phyloP scores from a whole-genome alignment of 148 eudicot genomes.

The Camellia lanceoleosa region DNA sequence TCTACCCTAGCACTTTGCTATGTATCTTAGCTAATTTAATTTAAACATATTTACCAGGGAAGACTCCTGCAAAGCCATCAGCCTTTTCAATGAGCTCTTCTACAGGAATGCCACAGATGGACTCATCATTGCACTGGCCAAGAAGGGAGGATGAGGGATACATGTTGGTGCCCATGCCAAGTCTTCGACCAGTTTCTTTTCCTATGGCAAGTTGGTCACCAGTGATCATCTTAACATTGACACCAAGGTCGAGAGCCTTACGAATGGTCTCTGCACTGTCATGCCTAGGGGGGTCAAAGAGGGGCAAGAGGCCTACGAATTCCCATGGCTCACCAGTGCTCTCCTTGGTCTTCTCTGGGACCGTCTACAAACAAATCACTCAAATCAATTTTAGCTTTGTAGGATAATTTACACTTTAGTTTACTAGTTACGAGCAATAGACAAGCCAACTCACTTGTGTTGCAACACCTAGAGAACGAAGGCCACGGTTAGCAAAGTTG shows the following conservation, averaged over 20 bases:
- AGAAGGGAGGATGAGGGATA: slow-evolving; percentile 89
- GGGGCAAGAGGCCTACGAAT: slow-evolving; percentile 83
- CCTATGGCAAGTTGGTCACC: slow-evolving; percentile 98
- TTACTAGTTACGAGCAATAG: not conserved
- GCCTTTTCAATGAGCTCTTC: slow-evolving; percentile 92
- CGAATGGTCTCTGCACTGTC: slow-evolving; percentile 97
- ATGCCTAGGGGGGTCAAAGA: slow-evolving; percentile 94
- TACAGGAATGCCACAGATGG: slow-evolving; percentile 56
- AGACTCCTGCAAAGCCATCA: slow-evolving; percentile 96
- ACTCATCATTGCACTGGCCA: slow-evolving; percentile 61
- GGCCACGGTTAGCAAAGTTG: slow-evolving; percentile 78
- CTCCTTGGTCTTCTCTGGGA: slow-evolving; percentile 77
- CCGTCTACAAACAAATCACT: slow-evolving; percentile 32
- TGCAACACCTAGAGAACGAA: slow-evolving; percentile 80
- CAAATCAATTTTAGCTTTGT: not conserved
- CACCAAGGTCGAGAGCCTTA: slow-evolving; percentile 87
- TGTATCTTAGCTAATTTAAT: not conserved
- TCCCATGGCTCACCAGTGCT: slow-evolving; percentile 81
- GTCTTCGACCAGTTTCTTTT: slow-evolving; percentile 91
- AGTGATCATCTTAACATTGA: slow-evolving; percentile 96
- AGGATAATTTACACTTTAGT: not conserved
- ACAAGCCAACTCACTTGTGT: slow-evolving; percentile 46
- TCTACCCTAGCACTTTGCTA: not conserved
- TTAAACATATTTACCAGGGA: slow-evolving; percentile 58
- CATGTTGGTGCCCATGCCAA: slow-evolving; percentile 98